Percentiles rank a stretch among this genome's conserved stretches.
Conservation (phyloP, 345 rosid species). For the Moricandia arvensis region DNA sequence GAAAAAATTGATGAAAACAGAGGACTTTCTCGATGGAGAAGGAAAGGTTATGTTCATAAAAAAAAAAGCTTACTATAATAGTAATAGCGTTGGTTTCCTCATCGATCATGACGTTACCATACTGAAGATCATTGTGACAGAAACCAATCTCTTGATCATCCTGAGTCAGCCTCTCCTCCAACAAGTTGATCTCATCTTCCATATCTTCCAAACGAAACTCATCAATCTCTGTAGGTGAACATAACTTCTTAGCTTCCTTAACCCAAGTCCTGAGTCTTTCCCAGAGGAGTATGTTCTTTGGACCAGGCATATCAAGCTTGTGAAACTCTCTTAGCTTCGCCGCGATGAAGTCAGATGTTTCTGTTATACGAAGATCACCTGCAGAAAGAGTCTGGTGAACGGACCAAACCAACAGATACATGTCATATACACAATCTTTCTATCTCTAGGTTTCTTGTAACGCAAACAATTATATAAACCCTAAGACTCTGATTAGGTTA, state of each 20-base stretch:
- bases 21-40: constrained; percentile 9
- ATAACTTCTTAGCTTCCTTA: constrained; percentile 52
- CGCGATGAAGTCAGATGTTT: constrained; percentile 68
- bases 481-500: constrained; percentile 3
- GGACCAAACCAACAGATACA: constrained; percentile 16
- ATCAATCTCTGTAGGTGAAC: constrained; percentile 47
- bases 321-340: constrained; percentile 84
- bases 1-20: neutral
- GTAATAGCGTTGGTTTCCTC: constrained; percentile 73
- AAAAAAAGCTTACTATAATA: constrained; percentile 60
- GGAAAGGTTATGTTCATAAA: neutral
- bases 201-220: constrained; percentile 55
- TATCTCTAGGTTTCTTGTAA: constrained; percentile 13
- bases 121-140: constrained; percentile 97
- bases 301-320: constrained; percentile 78
- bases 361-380: constrained; percentile 64
- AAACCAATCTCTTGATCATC: constrained; percentile 63
- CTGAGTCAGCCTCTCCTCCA: constrained; percentile 52
- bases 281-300: constrained; percentile 60
- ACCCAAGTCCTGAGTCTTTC: constrained; percentile 75
- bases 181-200: constrained; percentile 54
- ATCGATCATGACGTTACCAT: constrained; percentile 96
- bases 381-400: constrained; percentile 84
- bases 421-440: constrained; percentile 27
- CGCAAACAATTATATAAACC: constrained; percentile 10